Conservation (phyloP, 2,329 filamentous ascomycete species). For the Geosmithia putterillii region DNA sequence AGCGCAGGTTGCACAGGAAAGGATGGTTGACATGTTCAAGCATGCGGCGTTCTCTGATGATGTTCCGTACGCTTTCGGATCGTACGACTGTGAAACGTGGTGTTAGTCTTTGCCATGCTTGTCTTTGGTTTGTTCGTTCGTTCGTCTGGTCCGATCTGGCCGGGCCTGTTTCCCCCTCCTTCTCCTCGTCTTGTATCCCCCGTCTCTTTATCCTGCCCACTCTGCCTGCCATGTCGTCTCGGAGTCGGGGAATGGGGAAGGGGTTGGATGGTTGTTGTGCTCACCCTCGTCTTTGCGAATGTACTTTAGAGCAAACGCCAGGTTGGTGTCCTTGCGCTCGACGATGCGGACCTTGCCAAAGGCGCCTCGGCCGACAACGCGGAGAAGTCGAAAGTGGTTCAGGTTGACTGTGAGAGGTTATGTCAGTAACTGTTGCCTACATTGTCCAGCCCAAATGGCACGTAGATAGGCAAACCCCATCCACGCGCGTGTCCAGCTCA, state of each 20-base stretch:
- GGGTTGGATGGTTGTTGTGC: not conserved
- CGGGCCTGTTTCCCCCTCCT: too few species aligned
- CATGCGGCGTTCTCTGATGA: slow-evolving; percentile 95
- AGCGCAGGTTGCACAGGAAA: slow-evolving; percentile 95
- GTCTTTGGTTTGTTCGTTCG: too few species aligned
- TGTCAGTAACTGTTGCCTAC: not conserved
- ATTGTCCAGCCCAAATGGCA: not conserved
- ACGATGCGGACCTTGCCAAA: slow-evolving; percentile 99
- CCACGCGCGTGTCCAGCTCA: too few species aligned
- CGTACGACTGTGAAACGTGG: slow-evolving; percentile 59
- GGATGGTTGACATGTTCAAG: slow-evolving; percentile 95
- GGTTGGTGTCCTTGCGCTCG: slow-evolving; percentile 85
- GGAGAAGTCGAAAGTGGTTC: slow-evolving; percentile 89
- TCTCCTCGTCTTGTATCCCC: too few species aligned
- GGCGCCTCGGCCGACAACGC: slow-evolving; percentile 93
- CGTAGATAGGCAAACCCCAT: too few species aligned
- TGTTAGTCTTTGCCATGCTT: slow-evolving; percentile 7
- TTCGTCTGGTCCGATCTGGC: not conserved
- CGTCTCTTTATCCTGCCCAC: too few species aligned
- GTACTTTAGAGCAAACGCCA: slow-evolving; percentile 96
- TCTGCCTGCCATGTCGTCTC: too few species aligned
- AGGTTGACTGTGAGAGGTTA: slow-evolving; percentile 65
- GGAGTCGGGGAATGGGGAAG: too few species aligned
- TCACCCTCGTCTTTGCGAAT: slow-evolving; percentile 96
- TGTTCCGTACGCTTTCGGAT: slow-evolving; percentile 95